Conservation (phyloP, 495 filamentous ascomycete genomes). For the Astrocystis sublimbata region DNA sequence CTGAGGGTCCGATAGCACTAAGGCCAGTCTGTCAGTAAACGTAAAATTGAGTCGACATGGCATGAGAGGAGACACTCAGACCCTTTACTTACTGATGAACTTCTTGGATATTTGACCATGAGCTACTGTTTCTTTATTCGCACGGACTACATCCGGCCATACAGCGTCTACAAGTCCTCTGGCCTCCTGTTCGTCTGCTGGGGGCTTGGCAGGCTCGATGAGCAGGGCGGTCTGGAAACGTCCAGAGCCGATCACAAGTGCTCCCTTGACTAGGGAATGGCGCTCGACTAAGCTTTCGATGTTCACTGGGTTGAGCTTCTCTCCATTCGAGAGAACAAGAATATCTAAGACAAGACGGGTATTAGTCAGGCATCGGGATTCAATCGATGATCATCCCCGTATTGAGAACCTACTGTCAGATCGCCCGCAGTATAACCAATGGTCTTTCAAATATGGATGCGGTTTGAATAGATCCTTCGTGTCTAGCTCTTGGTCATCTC, state of each 20-base stretch:
- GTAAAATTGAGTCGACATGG: too few relatives aligned
- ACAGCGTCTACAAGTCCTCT: background rate
- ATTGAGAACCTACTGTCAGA: conserved; percentile 17
- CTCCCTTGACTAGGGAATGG: background rate
- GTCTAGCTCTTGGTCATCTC: background rate
- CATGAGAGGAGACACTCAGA: too few relatives aligned
- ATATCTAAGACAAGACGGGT: background rate
- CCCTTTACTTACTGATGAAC: background rate
- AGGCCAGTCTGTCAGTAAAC: conserved; percentile 5
- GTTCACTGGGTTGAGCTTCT: background rate
- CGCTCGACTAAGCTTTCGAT: background rate
- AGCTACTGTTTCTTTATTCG: background rate
- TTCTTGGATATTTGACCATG: background rate
- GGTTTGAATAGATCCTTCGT: conserved; percentile 55
- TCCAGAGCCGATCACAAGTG: background rate
- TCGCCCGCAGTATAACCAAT: conserved; percentile 54
- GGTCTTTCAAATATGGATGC: conserved; percentile 44
- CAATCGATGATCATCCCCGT: background rate
- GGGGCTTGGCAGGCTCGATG: background rate
- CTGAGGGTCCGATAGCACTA: conserved; percentile 40
- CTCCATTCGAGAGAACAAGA: background rate
- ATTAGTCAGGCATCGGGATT: background rate
- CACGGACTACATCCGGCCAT: background rate
- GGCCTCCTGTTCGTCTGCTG: background rate
- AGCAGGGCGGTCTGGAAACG: background rate